These are phyloP conservation scores for Phytophthora vignae DNA, from an alignment of 352 stramenopile genomes.

Conservation along the genomic window DNA sequence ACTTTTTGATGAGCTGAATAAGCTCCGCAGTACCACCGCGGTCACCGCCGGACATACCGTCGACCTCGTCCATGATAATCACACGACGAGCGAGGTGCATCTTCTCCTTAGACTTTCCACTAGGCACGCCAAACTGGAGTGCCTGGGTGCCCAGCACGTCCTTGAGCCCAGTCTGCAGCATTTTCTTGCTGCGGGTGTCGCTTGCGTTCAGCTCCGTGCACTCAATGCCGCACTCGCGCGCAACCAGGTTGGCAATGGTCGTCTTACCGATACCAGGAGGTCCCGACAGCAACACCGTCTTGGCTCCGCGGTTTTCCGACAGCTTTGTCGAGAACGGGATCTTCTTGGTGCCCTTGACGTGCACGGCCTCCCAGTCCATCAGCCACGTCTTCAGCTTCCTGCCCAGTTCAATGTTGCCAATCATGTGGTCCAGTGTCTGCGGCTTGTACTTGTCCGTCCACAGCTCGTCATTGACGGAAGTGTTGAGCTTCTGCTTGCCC, in stretches of 20 bases:
- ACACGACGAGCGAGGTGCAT: constrained; percentile 88
- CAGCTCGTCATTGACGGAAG: constrained; percentile 72
- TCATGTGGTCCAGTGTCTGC: constrained; percentile 90
- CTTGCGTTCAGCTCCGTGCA: constrained; percentile 98
- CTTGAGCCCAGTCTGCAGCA: constrained; percentile 90
- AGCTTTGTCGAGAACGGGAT: constrained; percentile 76
- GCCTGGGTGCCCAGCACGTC: constrained; percentile 94
- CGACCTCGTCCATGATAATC: constrained; percentile 99
- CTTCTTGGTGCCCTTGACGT: constrained; percentile 88
- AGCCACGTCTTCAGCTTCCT: constrained; percentile 91
- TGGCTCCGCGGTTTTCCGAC: constrained; percentile 91
- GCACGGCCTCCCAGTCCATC: constrained; percentile 80
- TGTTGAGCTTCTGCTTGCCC: constrained; percentile 60
- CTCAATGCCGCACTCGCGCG: constrained; percentile 92
- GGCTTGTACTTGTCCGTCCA: constrained; percentile 99
- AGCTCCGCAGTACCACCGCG: constrained; percentile 97
- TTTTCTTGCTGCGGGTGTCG: constrained; percentile 98
- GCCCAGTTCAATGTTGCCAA: constrained; percentile 93
- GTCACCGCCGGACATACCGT: constrained; percentile 98
- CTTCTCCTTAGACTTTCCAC: constrained; percentile 50
- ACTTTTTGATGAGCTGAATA: constrained; percentile 99
- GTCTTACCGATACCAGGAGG: constrained; percentile 97
- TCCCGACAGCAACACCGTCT: constrained; percentile 96
- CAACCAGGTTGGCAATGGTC: constrained; percentile 95
- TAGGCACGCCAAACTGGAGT: constrained; percentile 78